Evolutionary conservation across 192 early-diverging fungal genomes (phyloP), one percentile per base, ranked within the genome.

Genomic region (Backusella tuberculispora): DNA sequence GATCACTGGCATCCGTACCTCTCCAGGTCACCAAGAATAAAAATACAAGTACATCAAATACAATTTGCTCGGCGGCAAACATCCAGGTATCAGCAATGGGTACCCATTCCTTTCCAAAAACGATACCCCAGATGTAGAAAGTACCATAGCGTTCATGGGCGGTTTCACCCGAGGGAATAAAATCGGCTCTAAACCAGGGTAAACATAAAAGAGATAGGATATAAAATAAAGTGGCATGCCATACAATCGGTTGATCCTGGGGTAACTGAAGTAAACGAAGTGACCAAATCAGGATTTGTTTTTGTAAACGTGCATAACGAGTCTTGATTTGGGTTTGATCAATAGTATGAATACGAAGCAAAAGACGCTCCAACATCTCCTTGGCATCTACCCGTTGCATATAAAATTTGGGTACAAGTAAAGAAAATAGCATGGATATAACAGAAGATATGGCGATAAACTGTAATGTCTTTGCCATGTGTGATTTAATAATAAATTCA

Each of bases 171-270:
- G 75, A 74, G 0, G 93, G 90, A 10, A 95, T 88, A 72, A 95
- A 84, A 3, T 87, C 84, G 3, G 91, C 94, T 8, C 85, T 63
- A 64, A 94, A 94, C 89, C 91, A 88, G 0, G 92, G 92, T 5
- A 89, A 81, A 10, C 87, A 76, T 2, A 88, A 76, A 0, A 90
- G 72, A 8, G 84, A 76, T 63, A 88, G 77, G 2, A 82, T 66
- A 48, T 86, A 85, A 29, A 81, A 73, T 17, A 76, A 75, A 13
- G 74, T 66, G 3, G 43, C 66, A 74, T 78, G 74, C 82, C 82
- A 85, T 1, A 83, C 60, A 0, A 60, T 43, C 0, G 80, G 73
- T 26, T 66, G 48, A 6, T 73, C 53, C 15, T 75, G 63, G 4
- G 77, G 70, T 8, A 83, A 21, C 42, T 74, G 69, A 15, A 78